Evolutionary conservation across 78 protist species (phyloP).

Genomic region (Dictyostelium intermedium): DNA sequence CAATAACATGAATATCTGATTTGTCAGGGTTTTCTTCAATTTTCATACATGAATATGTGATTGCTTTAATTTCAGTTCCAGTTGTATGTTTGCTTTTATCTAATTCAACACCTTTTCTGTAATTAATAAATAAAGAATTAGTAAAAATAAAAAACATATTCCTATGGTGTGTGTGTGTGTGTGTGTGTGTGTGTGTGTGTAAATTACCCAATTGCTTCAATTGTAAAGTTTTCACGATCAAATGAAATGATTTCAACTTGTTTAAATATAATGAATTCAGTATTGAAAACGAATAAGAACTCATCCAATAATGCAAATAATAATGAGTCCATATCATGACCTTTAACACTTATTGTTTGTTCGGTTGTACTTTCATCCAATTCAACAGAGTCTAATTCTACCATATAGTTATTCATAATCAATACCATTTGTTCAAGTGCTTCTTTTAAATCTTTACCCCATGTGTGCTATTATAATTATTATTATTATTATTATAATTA

Average conservation of each 20-base stretch:
- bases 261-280: constrained; percentile 70
- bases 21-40: constrained; percentile 43
- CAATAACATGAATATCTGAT: constrained; percentile 56
- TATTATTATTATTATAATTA: too few relatives aligned
- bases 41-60: constrained; percentile 78
- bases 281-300: constrained; percentile 39
- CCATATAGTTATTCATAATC: constrained; percentile 68
- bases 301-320: constrained; percentile 67
- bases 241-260: constrained; percentile 19
- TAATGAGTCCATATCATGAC: constrained; percentile 72
- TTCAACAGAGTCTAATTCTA: constrained; percentile 47
- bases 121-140: neutral
- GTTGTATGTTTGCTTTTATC: constrained; percentile 74
- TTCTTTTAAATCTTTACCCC: constrained; percentile 56
- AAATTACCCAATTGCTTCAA: constrained; percentile 44
- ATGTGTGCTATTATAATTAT: constrained; percentile 33
- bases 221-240: constrained; percentile 29
- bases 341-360: neutral
- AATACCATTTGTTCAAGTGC: constrained; percentile 67
- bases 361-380: neutral
- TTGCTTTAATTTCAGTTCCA: constrained; percentile 79
- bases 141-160: neutral
- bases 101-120: constrained; percentile 52
- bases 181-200: too few relatives aligned
- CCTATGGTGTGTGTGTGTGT: too few relatives aligned